phyloP scores from a whole-genome alignment of 1,284 basidiomycete species.

The Trichosporon coremiiforme region DNA sequence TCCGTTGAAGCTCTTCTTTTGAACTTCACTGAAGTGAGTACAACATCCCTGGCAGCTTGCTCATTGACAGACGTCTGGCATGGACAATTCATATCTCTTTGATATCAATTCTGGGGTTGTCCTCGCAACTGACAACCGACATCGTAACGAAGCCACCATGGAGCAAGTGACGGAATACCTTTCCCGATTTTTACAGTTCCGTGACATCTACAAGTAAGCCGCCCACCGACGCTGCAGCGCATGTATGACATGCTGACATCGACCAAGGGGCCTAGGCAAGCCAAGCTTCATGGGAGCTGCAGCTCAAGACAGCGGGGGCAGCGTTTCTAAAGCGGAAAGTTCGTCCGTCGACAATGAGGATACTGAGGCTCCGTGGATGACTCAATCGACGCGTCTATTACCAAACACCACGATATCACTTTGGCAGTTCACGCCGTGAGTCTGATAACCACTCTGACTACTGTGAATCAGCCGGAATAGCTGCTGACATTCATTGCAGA shows the following conservation, averaged over 20 bases:
- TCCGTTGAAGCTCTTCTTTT: conserved; percentile 59
- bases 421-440: conserved; percentile 76
- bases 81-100: conserved; percentile 90
- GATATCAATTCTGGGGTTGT: conserved; percentile 84
- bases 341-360: conserved; percentile 55
- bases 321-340: not conserved
- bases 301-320: not conserved
- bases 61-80: conserved; percentile 72
- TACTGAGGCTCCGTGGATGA: conserved; percentile 52
- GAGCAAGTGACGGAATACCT: conserved; percentile 89
- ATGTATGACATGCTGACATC: not conserved
- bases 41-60: not conserved
- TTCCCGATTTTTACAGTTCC: conserved; percentile 81
- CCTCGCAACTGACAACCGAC: conserved; percentile 74
- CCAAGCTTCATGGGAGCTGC: not conserved
- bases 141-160: conserved; percentile 72
- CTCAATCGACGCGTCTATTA: conserved; percentile 45
- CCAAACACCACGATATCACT: conserved; percentile 77
- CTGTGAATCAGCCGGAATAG: not conserved
- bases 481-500: conserved; percentile 39
- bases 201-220: conserved; percentile 66
- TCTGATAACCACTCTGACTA: conserved; percentile 20
- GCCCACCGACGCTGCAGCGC: too few species aligned
- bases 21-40: conserved; percentile 52
- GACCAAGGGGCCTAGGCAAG: not conserved